Conservation (phyloP, 345 rosid genomes). For the Garcia nutans region DNA sequence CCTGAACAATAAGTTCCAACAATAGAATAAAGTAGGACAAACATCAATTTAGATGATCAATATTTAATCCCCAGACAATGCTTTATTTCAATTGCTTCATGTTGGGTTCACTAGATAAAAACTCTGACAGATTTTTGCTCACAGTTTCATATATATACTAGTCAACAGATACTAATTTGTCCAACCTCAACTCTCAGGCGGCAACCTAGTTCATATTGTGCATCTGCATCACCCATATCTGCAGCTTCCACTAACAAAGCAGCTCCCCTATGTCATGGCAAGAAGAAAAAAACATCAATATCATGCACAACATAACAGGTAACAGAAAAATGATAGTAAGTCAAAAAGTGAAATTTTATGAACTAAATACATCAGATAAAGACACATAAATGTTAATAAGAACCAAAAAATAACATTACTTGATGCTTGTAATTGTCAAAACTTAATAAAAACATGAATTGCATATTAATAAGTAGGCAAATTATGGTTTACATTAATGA, state of each 20-base stretch:
- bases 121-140: neutral
- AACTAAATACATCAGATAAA: neutral
- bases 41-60: neutral
- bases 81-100: neutral
- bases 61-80: neutral
- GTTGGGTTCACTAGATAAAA: neutral
- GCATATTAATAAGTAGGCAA: neutral
- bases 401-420: neutral
- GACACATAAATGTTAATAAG: neutral
- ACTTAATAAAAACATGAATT: neutral
- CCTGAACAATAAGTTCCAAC: neutral
- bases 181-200: conserved; percentile 79
- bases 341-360: neutral
- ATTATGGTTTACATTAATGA: neutral
- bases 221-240: conserved; percentile 90
- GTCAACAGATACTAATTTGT: neutral
- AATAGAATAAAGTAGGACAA: neutral
- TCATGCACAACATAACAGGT: neutral
- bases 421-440: neutral
- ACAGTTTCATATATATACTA: conserved; percentile 1
- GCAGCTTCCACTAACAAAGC: conserved; percentile 94
- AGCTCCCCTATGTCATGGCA: conserved; percentile 57
- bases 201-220: conserved; percentile 82
- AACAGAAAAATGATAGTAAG: conserved; percentile 1
- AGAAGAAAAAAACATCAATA: conserved; percentile 8